phyloP scores from a whole-genome alignment of 2,329 filamentous ascomycete genomes.

The Alternaria metachromatica region DNA sequence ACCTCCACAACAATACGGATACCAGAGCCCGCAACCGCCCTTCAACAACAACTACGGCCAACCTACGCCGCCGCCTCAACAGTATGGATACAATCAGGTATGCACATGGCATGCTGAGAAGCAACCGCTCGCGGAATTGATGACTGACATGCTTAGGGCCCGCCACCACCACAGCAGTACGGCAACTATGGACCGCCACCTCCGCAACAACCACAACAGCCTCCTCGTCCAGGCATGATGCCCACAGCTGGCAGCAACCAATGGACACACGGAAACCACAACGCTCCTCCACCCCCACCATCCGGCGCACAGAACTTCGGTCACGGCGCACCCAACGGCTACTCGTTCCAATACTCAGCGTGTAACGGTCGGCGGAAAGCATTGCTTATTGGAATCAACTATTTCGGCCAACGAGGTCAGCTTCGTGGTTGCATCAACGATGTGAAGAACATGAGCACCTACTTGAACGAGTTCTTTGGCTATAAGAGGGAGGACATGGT shows the following conservation, averaged over 20 bases:
- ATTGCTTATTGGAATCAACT: conserved; percentile 92
- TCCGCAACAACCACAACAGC: conserved; percentile 28
- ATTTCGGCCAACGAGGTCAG: conserved; percentile 91
- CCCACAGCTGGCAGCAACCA: conserved; percentile 53
- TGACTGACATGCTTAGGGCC: conserved; percentile 6
- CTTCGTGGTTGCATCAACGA: conserved; percentile 95
- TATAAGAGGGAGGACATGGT: conserved; percentile 98
- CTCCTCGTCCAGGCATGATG: conserved; percentile 57
- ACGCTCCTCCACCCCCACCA: conserved; percentile 71
- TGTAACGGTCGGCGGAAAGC: conserved; percentile 91
- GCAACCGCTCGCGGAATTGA: background rate
- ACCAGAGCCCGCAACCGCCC: conserved; percentile 47
- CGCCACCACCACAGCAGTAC: conserved; percentile 22
- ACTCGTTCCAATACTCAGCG: conserved; percentile 88
- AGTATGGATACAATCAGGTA: conserved; percentile 54
- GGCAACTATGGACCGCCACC: conserved; percentile 25
- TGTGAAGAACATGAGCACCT: conserved; percentile 94
- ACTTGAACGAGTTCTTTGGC: conserved; percentile 85
- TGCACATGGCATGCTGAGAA: conserved; percentile 11
- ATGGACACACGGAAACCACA: conserved; percentile 60
- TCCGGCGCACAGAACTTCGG: conserved; percentile 60
- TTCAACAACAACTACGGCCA: conserved; percentile 49
- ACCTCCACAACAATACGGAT: conserved; percentile 48
- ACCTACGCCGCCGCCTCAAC: conserved; percentile 51
- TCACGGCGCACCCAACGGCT: conserved; percentile 77